These are phyloP conservation scores for Acacia concinna DNA, from an alignment of 331 rosid genomes.

Conservation along the genomic window DNA sequence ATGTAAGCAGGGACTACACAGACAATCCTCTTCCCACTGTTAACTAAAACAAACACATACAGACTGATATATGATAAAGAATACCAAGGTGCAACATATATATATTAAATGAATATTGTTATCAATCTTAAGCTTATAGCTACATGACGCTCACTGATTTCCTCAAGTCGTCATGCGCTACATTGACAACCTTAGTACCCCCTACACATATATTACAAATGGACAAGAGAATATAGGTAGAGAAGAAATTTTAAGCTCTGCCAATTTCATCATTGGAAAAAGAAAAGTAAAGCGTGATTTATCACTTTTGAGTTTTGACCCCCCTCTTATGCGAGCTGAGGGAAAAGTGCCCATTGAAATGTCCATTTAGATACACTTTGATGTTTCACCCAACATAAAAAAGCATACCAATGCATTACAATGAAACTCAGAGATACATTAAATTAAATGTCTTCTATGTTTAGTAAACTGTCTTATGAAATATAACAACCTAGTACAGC, in stretches of 20 bases:
- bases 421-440: background rate
- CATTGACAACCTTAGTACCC: background rate
- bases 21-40: slow-evolving; percentile 7
- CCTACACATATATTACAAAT: background rate
- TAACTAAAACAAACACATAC: background rate
- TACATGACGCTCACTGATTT: background rate
- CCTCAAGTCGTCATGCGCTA: background rate
- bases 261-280: background rate
- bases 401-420: background rate
- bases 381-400: background rate
- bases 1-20: background rate
- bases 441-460: background rate
- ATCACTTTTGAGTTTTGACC: background rate
- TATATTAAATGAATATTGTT: background rate
- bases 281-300: background rate
- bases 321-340: background rate
- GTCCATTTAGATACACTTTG: background rate
- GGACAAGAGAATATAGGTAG: background rate
- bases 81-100: background rate
- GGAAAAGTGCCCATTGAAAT: background rate
- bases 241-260: background rate
- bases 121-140: background rate
- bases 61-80: background rate
- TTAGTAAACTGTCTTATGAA: background rate
- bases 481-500: background rate